Conservation (phyloP, 108 stramenopile species). For the Nitzschia palea region DNA sequence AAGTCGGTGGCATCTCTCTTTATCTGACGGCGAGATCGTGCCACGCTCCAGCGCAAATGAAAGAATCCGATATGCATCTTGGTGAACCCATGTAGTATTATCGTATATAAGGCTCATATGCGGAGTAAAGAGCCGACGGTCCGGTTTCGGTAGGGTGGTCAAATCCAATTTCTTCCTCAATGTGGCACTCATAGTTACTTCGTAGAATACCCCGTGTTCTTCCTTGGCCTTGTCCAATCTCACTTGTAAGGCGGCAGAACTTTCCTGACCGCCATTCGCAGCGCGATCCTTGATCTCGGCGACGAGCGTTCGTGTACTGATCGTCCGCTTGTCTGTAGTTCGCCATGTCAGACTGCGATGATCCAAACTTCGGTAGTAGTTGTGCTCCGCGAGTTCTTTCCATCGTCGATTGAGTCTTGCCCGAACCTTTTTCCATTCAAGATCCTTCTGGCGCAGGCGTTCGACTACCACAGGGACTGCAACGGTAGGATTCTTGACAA, state of each 20-base stretch:
- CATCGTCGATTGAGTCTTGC: slow-evolving; percentile 83
- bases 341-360: slow-evolving; percentile 87
- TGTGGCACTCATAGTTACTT: slow-evolving; percentile 70
- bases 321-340: slow-evolving; percentile 77
- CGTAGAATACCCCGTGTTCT: slow-evolving; percentile 84
- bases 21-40: slow-evolving; percentile 74
- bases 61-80: slow-evolving; percentile 83
- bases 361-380: slow-evolving; percentile 88
- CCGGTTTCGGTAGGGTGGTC: slow-evolving; percentile 70
- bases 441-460: slow-evolving; percentile 97
- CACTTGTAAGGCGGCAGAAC: slow-evolving; percentile 64
- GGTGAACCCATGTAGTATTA: slow-evolving; percentile 68
- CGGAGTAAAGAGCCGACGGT: slow-evolving; percentile 78
- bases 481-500: slow-evolving; percentile 93
- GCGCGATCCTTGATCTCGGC: slow-evolving; percentile 88
- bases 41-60: slow-evolving; percentile 84
- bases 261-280: slow-evolving; percentile 68
- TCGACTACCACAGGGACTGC: slow-evolving; percentile 94
- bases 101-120: slow-evolving; percentile 76
- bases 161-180: slow-evolving; percentile 64
- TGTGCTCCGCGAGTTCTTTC: slow-evolving; percentile 84
- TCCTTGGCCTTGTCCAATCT: slow-evolving; percentile 85
- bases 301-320: slow-evolving; percentile 79
- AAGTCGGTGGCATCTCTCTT: slow-evolving; percentile 80
- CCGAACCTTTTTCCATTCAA: slow-evolving; percentile 83